Evolutionary conservation across 768 basidiomycete genomes (phyloP).

Genomic region (Pleurotus salmoneostramineus): DNA sequence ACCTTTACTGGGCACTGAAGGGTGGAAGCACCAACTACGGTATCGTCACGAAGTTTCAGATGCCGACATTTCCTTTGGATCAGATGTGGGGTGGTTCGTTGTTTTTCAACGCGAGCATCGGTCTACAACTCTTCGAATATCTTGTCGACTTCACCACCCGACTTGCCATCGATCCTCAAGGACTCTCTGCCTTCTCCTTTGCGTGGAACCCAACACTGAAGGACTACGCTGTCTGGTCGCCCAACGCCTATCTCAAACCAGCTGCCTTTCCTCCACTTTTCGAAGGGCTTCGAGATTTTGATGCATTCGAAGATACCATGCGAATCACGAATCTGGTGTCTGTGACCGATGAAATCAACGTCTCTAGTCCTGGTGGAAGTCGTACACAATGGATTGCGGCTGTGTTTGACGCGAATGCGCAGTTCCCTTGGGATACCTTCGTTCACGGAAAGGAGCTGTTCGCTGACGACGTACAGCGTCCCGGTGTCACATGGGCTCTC

Average conservation of each 20-base stretch:
- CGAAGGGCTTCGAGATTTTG: neutral
- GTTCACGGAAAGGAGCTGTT: neutral
- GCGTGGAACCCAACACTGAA: conserved; percentile 2
- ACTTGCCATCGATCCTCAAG: conserved; percentile 4
- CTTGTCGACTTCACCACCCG: conserved; percentile 6
- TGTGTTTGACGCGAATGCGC: neutral
- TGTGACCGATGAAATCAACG: neutral
- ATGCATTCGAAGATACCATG: conserved; percentile 7
- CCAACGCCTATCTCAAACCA: conserved; percentile 6
- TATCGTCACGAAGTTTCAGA: conserved; percentile 14
- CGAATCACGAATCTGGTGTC: neutral
- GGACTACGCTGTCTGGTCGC: conserved; percentile 10
- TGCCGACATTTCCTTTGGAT: conserved; percentile 6
- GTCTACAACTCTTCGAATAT: conserved; percentile 1
- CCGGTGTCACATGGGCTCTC: neutral
- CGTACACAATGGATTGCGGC: neutral
- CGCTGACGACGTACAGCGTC: neutral
- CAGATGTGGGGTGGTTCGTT: conserved; percentile 13
- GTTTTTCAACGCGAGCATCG: conserved; percentile 9
- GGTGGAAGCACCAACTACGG: conserved; percentile 15
- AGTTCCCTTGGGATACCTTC: neutral
- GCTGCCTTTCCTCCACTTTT: conserved; percentile 1
- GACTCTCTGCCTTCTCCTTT: conserved; percentile 6
- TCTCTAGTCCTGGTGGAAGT: neutral
- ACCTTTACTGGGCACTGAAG: conserved; percentile 16